A percentile compares a stretch with the other conserved stretches of the same genome.
phyloP scores from a whole-genome alignment of 2,329 filamentous ascomycete genomes.

The Calonectria multiphialidica region DNA sequence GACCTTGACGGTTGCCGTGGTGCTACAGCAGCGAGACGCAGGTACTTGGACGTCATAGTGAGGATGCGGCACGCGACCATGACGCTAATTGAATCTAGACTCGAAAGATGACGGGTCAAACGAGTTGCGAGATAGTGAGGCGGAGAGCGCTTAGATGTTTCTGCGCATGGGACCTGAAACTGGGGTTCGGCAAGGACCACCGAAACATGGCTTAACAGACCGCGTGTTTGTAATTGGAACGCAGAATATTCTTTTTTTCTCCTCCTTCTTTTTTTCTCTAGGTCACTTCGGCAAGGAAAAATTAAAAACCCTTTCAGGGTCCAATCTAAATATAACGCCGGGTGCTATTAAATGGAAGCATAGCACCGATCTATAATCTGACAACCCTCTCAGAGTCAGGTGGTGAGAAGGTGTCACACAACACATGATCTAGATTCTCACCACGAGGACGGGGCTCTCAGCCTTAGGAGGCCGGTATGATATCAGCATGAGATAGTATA shows the following conservation, averaged over 20 bases:
- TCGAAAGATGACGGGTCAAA: background rate
- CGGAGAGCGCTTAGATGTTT: background rate
- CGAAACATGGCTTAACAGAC: background rate
- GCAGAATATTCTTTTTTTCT: background rate
- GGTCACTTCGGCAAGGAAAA: background rate
- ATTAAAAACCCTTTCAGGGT: background rate
- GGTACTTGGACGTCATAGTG: background rate
- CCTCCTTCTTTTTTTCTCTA: background rate
- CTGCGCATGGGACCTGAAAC: background rate
- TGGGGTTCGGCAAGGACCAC: background rate
- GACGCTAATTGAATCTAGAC: background rate
- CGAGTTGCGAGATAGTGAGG: background rate
- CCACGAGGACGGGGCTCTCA: background rate
- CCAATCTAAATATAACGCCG: background rate
- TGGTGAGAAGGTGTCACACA: background rate
- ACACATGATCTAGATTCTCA: background rate
- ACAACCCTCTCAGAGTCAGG: background rate
- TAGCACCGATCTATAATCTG: background rate
- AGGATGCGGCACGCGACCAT: background rate
- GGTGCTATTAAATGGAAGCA: background rate
- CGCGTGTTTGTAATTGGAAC: background rate
- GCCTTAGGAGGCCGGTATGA: background rate
- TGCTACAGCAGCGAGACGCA: constrained; percentile 3
- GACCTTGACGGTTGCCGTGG: background rate
- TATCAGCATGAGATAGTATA: background rate